phyloP scores from a whole-genome alignment of 1,284 basidiomycete species.

The Mycena sp. region DNA sequence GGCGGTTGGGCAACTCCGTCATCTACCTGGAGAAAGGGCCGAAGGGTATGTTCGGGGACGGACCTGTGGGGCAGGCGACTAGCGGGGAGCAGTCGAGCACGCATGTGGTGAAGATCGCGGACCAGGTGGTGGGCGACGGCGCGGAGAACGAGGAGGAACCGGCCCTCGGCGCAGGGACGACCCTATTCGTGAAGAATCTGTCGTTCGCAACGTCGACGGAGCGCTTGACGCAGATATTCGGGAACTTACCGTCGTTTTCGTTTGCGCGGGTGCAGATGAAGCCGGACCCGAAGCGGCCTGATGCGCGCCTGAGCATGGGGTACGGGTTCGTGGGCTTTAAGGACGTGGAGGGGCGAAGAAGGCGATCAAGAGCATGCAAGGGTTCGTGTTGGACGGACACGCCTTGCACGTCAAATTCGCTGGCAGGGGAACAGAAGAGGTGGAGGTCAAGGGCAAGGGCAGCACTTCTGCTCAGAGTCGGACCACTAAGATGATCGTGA shows the following conservation, averaged over 20 bases:
- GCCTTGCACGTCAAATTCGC: conserved; percentile 88
- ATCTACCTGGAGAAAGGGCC: conserved; percentile 96
- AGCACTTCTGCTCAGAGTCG: conserved; percentile 57
- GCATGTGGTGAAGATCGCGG: conserved; percentile 56
- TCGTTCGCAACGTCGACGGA: conserved; percentile 90
- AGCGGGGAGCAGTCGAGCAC: conserved; percentile 39
- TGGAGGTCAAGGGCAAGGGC: conserved; percentile 53
- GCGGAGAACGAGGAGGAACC: conserved; percentile 53
- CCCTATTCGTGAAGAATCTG: conserved; percentile 96
- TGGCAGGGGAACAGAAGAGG: conserved; percentile 81
- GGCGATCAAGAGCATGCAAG: conserved; percentile 85
- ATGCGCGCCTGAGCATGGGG: conserved; percentile 85
- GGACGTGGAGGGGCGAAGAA: conserved; percentile 77
- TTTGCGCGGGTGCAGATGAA: conserved; percentile 96
- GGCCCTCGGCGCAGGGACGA: conserved; percentile 75
- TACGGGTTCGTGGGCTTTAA: conserved; percentile 97
- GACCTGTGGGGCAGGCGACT: conserved; percentile 33
- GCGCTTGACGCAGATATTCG: conserved; percentile 76
- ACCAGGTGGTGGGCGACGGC: conserved; percentile 43
- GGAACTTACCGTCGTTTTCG: conserved; percentile 82
- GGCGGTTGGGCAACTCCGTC: conserved; percentile 89
- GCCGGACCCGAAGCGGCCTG: conserved; percentile 80
- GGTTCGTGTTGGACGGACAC: conserved; percentile 90
- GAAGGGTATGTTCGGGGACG: conserved; percentile 74
- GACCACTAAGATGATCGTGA: conserved; percentile 93